Evolutionary conservation across 225 moss, liverwort and hornwort species (phyloP).

Genomic region (Pleurozium schreberi): DNA sequence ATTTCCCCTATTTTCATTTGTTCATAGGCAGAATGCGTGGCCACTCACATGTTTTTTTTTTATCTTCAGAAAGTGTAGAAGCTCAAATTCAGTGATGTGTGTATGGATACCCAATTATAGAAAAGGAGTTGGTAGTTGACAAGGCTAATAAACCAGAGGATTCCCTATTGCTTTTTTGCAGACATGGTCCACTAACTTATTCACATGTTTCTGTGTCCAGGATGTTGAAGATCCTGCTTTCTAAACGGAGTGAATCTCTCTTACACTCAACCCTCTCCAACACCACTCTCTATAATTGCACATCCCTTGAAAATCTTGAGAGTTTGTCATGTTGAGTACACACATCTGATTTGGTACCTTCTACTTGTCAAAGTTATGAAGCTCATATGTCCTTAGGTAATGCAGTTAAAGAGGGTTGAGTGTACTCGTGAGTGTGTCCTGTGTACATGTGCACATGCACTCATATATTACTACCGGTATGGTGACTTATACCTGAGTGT

Average conservation of each 20-base stretch:
- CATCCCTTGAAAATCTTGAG: neutral
- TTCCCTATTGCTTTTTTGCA: neutral
- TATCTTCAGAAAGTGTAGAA: neutral
- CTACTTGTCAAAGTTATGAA: neutral
- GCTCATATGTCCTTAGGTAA: neutral
- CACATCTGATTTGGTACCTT: neutral
- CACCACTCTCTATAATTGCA: neutral
- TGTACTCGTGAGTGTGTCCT: neutral
- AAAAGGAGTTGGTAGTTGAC: neutral
- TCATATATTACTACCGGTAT: neutral
- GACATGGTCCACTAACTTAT: neutral
- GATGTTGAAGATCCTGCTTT: neutral
- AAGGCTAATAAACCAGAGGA: neutral
- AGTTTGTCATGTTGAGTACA: neutral
- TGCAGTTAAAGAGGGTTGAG: neutral
- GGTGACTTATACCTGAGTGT: neutral
- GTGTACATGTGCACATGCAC: neutral
- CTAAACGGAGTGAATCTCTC: neutral
- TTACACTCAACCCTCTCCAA: neutral
- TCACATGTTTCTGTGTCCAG: neutral
- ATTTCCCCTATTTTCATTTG: neutral
- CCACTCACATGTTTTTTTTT: neutral
- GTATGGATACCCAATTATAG: neutral
- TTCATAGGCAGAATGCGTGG: neutral
- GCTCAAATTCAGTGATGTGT: neutral